Base-by-base conservation (phyloP, 345 rosid species). In the Laguncularia racemosa region DNA sequence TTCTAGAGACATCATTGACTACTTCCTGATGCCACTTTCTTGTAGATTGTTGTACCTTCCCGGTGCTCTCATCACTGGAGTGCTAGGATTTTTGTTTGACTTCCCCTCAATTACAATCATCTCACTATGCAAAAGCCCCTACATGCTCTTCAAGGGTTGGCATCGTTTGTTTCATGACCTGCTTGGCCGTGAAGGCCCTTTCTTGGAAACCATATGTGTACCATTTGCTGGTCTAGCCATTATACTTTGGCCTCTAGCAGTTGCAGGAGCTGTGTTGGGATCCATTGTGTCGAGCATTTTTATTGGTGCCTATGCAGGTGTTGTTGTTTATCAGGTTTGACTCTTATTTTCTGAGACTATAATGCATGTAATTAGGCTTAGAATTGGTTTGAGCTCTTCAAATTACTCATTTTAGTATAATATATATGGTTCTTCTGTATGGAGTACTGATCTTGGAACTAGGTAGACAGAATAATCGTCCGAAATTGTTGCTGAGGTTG, bases 141-240 rank as follows among this genome's bases (percentile, higher is more conserved):
- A 79, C 72, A 93, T 93, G 97, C 75, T 93, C 54, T 82, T 89
- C 63, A 93, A 84, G 69, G 99, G 99, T 19, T 93, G 97, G 99
- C 90, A 79, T 65, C 92, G 95, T 59, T 61, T 93, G 68, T 87
- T 85, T 78, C 95, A 84, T 4, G 99, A 93, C 60, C 84, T 93
- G 20, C 71, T 84, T 21, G 99, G 99, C 38, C 85, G 99, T 47
- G 96, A 93, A 78, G 99, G 99, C 53, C 99, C 99, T 33, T 93
- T 89, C 73, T 76, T 93, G 76, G 99, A 93, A 73, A 87, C 97
- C 47, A 81, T 93, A 76, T 93, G 99, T 61, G 96, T 93, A 38
- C 99, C 99, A 62, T 85, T 89, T 20, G 99, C 97, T 13, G 97
- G 97, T 52, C 97, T 93, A 7, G 92, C 73, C 23, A 93, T 93